A percentile compares a stretch with the other conserved stretches of the same genome.
These are phyloP conservation scores for Ophiostoma sp. DNA, from an alignment of 2,329 filamentous ascomycete species.

Conservation along the genomic window DNA sequence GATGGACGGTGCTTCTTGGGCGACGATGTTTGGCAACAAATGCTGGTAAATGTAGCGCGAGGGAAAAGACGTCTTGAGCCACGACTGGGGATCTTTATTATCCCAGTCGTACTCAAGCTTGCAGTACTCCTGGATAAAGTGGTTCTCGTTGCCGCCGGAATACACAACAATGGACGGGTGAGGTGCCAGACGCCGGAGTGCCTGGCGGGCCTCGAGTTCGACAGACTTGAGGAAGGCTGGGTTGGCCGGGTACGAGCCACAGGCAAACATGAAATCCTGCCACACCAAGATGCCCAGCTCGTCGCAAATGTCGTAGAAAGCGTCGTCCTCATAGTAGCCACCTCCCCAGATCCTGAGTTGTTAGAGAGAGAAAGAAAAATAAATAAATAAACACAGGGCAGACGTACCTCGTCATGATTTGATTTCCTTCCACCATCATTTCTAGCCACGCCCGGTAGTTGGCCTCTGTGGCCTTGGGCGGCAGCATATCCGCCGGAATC, in stretches of 20 bases:
- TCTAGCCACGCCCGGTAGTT: conserved; percentile 73
- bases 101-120: conserved; percentile 74
- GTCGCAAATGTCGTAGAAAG: conserved; percentile 70
- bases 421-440: conserved; percentile 73
- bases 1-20: conserved; percentile 65
- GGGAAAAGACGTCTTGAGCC: conserved; percentile 85
- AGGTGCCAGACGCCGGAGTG: conserved; percentile 73
- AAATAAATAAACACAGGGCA: not conserved
- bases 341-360: conserved; percentile 65
- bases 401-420: conserved; percentile 67
- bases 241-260: conserved; percentile 66
- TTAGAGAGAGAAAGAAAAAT: not conserved
- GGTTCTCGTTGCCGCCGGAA: conserved; percentile 94
- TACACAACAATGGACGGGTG: conserved; percentile 86
- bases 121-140: conserved; percentile 75
- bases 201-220: conserved; percentile 62
- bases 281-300: conserved; percentile 69
- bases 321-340: conserved; percentile 68
- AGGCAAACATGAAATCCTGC: conserved; percentile 75
- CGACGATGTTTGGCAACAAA: conserved; percentile 72
- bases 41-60: conserved; percentile 95
- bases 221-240: conserved; percentile 61
- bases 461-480: conserved; percentile 65
- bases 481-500: conserved; percentile 81
- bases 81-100: conserved; percentile 77